Evolutionary conservation across 1,139 yeast genomes (phyloP).

Genomic region (Debaryomyces fabryi): DNA sequence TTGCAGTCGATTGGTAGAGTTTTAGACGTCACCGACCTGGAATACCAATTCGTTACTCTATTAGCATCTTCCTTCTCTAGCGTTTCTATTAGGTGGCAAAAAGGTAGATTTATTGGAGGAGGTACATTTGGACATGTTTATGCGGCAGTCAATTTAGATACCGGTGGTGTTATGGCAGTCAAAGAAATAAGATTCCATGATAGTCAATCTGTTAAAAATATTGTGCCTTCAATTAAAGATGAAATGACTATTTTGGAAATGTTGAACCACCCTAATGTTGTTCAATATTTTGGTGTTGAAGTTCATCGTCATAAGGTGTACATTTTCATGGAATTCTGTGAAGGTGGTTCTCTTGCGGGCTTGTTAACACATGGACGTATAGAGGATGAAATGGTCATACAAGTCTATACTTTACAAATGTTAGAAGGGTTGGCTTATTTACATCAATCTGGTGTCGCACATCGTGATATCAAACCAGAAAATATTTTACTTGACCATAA

Average conservation of each 20-base stretch:
- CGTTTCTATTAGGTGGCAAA: constrained; percentile 96
- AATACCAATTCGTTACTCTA: constrained; percentile 82
- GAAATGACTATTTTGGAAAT: constrained; percentile 97
- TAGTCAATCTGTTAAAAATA: constrained; percentile 78
- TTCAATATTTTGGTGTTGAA: constrained; percentile 95
- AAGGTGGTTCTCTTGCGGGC: constrained; percentile 90
- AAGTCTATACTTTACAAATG: constrained; percentile 88
- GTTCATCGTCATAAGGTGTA: constrained; percentile 95
- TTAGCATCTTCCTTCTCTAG: constrained; percentile 89
- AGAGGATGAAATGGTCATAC: constrained; percentile 93
- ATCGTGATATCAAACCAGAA: constrained; percentile 95
- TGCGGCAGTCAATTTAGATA: constrained; percentile 89
- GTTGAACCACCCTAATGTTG: constrained; percentile 94
- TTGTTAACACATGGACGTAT: constrained; percentile 83
- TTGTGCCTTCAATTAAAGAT: constrained; percentile 87
- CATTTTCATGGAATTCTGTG: constrained; percentile 97
- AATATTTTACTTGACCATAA: constrained; percentile 87
- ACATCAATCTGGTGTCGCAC: constrained; percentile 95
- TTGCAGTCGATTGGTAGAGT: constrained; percentile 78
- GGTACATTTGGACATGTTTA: constrained; percentile 96
- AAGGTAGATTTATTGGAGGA: constrained; percentile 90
- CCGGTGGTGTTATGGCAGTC: constrained; percentile 96
- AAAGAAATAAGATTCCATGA: constrained; percentile 93
- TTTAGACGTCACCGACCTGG: constrained; percentile 82
- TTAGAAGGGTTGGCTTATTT: constrained; percentile 93